These are phyloP conservation scores for Penicillium paneum DNA, from an alignment of 2,329 filamentous ascomycete species.

Conservation along the genomic window DNA sequence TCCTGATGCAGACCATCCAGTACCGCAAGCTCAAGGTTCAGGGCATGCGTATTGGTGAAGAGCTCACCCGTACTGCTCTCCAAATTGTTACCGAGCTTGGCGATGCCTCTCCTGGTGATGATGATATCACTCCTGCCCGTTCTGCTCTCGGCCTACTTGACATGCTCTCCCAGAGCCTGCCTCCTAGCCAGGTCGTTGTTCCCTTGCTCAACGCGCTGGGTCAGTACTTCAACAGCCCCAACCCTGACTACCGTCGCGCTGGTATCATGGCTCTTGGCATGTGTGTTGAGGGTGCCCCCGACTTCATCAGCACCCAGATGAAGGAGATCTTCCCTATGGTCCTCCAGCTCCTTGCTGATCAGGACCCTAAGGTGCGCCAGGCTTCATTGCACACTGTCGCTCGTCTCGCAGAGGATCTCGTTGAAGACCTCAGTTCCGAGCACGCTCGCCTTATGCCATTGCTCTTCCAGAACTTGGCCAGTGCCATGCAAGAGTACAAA, in stretches of 20 bases:
- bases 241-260: slow-evolving; percentile 79
- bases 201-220: slow-evolving; percentile 85
- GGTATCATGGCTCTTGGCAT: slow-evolving; percentile 90
- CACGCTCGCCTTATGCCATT: slow-evolving; percentile 81
- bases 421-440: slow-evolving; percentile 81
- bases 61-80: slow-evolving; percentile 82
- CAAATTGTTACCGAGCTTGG: slow-evolving; percentile 88
- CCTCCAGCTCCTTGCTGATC: slow-evolving; percentile 75
- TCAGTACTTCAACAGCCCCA: slow-evolving; percentile 69
- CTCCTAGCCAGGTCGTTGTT: slow-evolving; percentile 89
- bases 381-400: slow-evolving; percentile 85
- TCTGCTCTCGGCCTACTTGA: slow-evolving; percentile 85
- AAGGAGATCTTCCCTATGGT: slow-evolving; percentile 80
- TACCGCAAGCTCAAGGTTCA: slow-evolving; percentile 97
- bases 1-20: slow-evolving; percentile 86
- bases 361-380: slow-evolving; percentile 78
- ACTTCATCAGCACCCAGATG: slow-evolving; percentile 94
- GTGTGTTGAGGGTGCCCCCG: slow-evolving; percentile 92
- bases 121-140: slow-evolving; percentile 79
- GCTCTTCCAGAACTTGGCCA: slow-evolving; percentile 83
- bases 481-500: slow-evolving; percentile 67
- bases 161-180: slow-evolving; percentile 80
- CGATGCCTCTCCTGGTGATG: slow-evolving; percentile 64
- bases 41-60: slow-evolving; percentile 78
- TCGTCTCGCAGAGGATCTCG: slow-evolving; percentile 86